Conservation (phyloP, 208 protist species). For the Trypanosoma avium region DNA sequence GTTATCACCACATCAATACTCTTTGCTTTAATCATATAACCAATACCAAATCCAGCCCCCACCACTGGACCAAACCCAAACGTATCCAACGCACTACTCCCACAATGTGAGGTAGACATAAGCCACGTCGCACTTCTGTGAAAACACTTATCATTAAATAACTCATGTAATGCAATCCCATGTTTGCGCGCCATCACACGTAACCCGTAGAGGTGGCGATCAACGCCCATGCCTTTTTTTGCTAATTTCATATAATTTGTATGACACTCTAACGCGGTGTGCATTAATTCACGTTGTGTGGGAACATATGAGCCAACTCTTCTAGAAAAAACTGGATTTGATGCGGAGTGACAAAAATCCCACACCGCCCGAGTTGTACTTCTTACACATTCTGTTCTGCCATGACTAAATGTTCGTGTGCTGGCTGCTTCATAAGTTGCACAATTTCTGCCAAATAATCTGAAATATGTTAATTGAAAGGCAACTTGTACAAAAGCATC, state of each 20-base stretch:
- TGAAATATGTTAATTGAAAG: slow-evolving; percentile 39
- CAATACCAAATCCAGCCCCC: slow-evolving; percentile 40
- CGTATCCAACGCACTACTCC: slow-evolving; percentile 31
- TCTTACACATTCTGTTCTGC: slow-evolving; percentile 43
- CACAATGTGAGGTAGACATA: slow-evolving; percentile 50
- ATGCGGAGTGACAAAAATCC: slow-evolving; percentile 32
- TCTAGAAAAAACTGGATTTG: slow-evolving; percentile 23
- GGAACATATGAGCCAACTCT: slow-evolving; percentile 26
- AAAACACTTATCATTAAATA: slow-evolving; percentile 37
- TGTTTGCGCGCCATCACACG: slow-evolving; percentile 32
- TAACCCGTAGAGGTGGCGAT: slow-evolving; percentile 47
- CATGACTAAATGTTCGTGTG: slow-evolving; percentile 42
- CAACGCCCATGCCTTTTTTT: slow-evolving; percentile 46
- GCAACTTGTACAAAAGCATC: slow-evolving; percentile 52
- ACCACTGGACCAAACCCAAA: slow-evolving; percentile 62
- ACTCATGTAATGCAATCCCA: slow-evolving; percentile 28
- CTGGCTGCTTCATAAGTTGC: slow-evolving; percentile 54
- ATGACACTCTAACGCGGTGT: slow-evolving; percentile 26
- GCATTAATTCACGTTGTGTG: slow-evolving; percentile 27
- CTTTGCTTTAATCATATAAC: slow-evolving; percentile 44
- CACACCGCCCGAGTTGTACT: slow-evolving; percentile 14
- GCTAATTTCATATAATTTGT: slow-evolving; percentile 44
- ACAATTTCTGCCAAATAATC: slow-evolving; percentile 37
- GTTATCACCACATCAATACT: slow-evolving; percentile 36
- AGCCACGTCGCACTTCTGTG: slow-evolving; percentile 30